Base-by-base conservation (phyloP, 2,329 filamentous ascomycete species). In the Colletotrichum australisinense region DNA sequence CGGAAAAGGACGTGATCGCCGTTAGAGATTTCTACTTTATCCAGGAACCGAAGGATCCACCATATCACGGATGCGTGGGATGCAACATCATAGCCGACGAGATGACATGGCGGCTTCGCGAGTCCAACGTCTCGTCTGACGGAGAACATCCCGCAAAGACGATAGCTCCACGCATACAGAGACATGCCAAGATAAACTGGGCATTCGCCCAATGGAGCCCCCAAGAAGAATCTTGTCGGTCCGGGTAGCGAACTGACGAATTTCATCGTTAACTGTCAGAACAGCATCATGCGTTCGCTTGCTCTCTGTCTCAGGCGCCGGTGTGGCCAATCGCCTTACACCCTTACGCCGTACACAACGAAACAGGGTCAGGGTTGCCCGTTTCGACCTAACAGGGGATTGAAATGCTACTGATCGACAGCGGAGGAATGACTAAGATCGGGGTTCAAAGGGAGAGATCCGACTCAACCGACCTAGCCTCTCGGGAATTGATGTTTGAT, bases 1-100 rank as follows among this genome's bases (percentile, higher is more conserved):
- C 64, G 49, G 60, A 57, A 16, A 22, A 9, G 24, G 16, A 68
- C 49, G 24, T 63, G 38, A 63, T 53, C 69, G 64, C 28, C 64
- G 22, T 63, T n/a, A 38, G 24, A 62, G 56, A 35, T 46, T 24
- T 62, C 30, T 16, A 28, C 46, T 26, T 24, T 49, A 57, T 11
- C 57, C 57, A 28, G 32, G 46, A 6, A 1, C 46, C 63, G 63
- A 64, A 26, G n/a, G 35, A 2, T 8, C 32, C 57, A 56, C 49
- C 8, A 26, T 19, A 1, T 42, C 19, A 35, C 26, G 32, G 19
- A 49, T 5, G 32, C 11, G 32, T 35, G 32, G 32, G 11, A 35
- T 38, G 16, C 57, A 28, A 56, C 24, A 19, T 60, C 11, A 12
- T 22, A 28, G 5, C 6, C 49, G 28, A 32, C 42, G 26, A 49